These are phyloP conservation scores for Dactylellina cionopaga DNA, from an alignment of 2,329 filamentous ascomycete species.

Conservation along the genomic window DNA sequence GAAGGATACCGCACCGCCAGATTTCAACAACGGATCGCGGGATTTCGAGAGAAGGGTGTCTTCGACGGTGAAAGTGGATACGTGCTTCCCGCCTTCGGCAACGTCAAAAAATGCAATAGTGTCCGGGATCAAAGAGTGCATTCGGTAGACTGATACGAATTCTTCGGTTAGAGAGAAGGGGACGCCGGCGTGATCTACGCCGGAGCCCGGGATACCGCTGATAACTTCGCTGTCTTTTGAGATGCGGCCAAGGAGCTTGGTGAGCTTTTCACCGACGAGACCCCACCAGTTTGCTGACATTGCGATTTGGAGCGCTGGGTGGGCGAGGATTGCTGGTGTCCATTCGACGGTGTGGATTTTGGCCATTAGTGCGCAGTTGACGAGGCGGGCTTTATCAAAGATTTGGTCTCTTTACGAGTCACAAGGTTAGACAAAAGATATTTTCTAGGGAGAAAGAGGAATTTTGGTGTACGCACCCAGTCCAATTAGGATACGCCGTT, in stretches of 20 bases:
- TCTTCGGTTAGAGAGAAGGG: conserved; percentile 63
- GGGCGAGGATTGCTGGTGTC: conserved; percentile 64
- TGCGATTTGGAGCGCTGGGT: conserved; percentile 62
- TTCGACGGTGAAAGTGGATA: conserved; percentile 57
- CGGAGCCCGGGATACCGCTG: conserved; percentile 62
- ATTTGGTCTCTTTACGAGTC: conserved; percentile 59
- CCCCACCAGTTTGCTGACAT: conserved; percentile 65
- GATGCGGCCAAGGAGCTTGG: conserved; percentile 62
- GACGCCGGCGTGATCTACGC: conserved; percentile 60
- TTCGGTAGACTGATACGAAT: conserved; percentile 63
- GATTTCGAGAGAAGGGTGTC: conserved; percentile 60
- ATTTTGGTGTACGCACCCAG: conserved; percentile 42
- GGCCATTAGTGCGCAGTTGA: conserved; percentile 65
- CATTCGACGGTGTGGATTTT: conserved; percentile 66
- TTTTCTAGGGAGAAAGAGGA: neutral
- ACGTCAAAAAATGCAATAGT: conserved; percentile 57
- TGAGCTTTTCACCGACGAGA: conserved; percentile 61
- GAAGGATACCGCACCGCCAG: conserved; percentile 58
- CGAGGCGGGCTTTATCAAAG: conserved; percentile 63
- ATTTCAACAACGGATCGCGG: conserved; percentile 57
- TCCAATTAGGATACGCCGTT: conserved; percentile 60
- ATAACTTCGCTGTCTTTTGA: conserved; percentile 61
- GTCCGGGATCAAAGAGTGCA: conserved; percentile 62
- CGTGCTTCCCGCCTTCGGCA: conserved; percentile 53
- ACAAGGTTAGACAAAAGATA: no score